Evolutionary conservation across 2,329 filamentous ascomycete species (phyloP), one percentile per base, ranked within the genome.

Genomic region (Myriosclerotinia curreyana): DNA sequence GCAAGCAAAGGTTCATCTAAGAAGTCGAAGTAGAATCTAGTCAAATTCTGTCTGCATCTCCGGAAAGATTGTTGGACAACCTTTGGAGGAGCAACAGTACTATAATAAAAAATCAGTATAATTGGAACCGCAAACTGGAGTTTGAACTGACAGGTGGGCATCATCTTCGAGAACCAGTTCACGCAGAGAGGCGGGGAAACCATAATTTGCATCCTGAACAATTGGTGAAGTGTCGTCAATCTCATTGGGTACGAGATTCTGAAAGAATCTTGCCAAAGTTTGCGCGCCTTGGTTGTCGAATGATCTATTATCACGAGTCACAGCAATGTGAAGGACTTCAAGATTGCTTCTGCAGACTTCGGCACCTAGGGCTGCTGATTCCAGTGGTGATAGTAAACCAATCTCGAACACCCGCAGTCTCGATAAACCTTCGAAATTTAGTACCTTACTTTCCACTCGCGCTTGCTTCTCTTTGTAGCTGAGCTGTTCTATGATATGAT

Each of bases 81-180:
- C 31, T 53, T 64, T 38, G 55, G 25, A 44, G 55, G 36, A 46
- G 55, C 62, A 38, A 64, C 48, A n/a, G 20, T 15, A 60, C 62
- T 64, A 31, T 38, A 38, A 46, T 34, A 60, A 9, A 14, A 14
- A 42, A 51, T 60, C 28, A 64, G 46, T 20, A 52, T 38, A 28
- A 2, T 31, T 38, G 9, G n/a, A 48, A 15, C 7, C 1, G 6
- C 12, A 22, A 9, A 48, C 14, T 28, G 44, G 14, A 22, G 9
- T 25, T 17, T 49, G 38, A 8, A 64, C 62, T 53, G 38, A 64
- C 62, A 28, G 46, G 31, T 64, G 62, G 38, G 62, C 62, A 53
- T 64, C 62, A 28, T 64, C 62, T 46, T 64, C 62, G n/a, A 64
- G 58, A 20, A 64, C 48, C 12, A 64, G 48, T 28, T 64, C 62